Percentiles rank a stretch among this genome's conserved stretches.
Conservation (phyloP, 1,139 yeast species). For the Hyphopichia fennica region DNA sequence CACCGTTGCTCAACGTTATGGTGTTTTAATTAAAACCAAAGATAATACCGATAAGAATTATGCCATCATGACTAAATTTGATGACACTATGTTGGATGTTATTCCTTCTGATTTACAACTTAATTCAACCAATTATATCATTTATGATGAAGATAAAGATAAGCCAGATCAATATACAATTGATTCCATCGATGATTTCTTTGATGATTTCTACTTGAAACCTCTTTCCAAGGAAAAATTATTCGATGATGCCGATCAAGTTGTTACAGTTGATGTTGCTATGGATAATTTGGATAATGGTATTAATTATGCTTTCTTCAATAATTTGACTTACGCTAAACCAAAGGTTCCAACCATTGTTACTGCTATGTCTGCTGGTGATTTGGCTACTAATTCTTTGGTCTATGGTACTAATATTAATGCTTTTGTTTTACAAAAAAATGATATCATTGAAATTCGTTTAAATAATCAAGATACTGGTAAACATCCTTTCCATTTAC, state of each 20-base stretch:
- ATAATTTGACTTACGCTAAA: conserved; percentile 58
- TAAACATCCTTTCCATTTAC: conserved; percentile 91
- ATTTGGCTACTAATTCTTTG: conserved; percentile 43
- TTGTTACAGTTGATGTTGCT: conserved; percentile 55
- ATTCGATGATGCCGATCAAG: conserved; percentile 59
- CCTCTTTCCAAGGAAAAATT: conserved; percentile 46
- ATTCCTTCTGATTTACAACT: conserved; percentile 54
- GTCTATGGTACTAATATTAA: conserved; percentile 72
- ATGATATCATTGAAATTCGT: conserved; percentile 69
- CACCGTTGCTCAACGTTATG: conserved; percentile 71
- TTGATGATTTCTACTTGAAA: conserved; percentile 57
- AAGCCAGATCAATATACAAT: conserved; percentile 23
- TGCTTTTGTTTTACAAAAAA: conserved; percentile 57
- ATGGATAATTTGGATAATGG: conserved; percentile 76
- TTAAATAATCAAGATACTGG: conserved; percentile 79
- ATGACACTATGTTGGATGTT: conserved; percentile 65
- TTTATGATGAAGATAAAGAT: conserved; percentile 41
- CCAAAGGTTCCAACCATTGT: conserved; percentile 70
- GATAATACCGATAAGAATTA: conserved; percentile 46
- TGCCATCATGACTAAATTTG: conserved; percentile 63
- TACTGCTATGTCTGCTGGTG: conserved; percentile 53
- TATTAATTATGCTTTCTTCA: conserved; percentile 73
- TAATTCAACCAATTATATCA: conserved; percentile 54
- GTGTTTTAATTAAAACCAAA: conserved; percentile 61
- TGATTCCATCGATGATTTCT: conserved; percentile 24